Conservation (phyloP, 2,329 filamentous ascomycete genomes). For the Pezicula radicicola region DNA sequence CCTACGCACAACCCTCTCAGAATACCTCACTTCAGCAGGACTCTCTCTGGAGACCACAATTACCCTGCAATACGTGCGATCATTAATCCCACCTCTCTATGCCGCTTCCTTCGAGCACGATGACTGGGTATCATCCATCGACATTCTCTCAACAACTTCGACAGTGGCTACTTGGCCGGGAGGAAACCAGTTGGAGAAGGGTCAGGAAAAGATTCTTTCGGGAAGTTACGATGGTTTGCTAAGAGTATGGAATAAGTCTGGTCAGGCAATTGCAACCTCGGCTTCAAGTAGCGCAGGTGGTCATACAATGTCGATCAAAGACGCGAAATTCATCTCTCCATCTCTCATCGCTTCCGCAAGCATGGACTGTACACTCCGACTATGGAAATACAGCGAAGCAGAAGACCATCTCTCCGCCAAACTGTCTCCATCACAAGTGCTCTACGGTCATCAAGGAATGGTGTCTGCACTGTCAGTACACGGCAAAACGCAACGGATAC, state of each 20-base stretch:
- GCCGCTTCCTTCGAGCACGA: slow-evolving; percentile 94
- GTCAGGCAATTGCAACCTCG: slow-evolving; percentile 79
- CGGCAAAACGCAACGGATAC: slow-evolving; percentile 68
- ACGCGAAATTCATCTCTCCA: slow-evolving; percentile 78
- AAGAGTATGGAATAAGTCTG: slow-evolving; percentile 85
- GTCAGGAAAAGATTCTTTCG: slow-evolving; percentile 77
- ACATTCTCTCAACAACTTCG: slow-evolving; percentile 71
- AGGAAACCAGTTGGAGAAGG: slow-evolving; percentile 43
- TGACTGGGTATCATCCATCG: slow-evolving; percentile 90
- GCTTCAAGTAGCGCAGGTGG: slow-evolving; percentile 63
- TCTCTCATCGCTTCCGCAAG: slow-evolving; percentile 79
- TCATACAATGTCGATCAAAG: slow-evolving; percentile 74
- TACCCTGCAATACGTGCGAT: slow-evolving; percentile 89
- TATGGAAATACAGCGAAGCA: slow-evolving; percentile 84
- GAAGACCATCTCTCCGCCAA: slow-evolving; percentile 50
- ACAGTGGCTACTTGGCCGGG: slow-evolving; percentile 53
- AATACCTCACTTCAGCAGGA: slow-evolving; percentile 82
- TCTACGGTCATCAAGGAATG: slow-evolving; percentile 76
- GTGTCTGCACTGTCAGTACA: slow-evolving; percentile 76
- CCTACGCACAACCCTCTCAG: slow-evolving; percentile 82
- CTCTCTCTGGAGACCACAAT: slow-evolving; percentile 86
- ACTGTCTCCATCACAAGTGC: slow-evolving; percentile 72
- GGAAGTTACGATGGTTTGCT: slow-evolving; percentile 88
- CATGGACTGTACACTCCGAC: slow-evolving; percentile 77
- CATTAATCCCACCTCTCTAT: slow-evolving; percentile 83